Percentiles rank a stretch among this genome's conserved stretches.
phyloP scores from a whole-genome alignment of 441 rosid genomes.

The Populus hybrid region DNA sequence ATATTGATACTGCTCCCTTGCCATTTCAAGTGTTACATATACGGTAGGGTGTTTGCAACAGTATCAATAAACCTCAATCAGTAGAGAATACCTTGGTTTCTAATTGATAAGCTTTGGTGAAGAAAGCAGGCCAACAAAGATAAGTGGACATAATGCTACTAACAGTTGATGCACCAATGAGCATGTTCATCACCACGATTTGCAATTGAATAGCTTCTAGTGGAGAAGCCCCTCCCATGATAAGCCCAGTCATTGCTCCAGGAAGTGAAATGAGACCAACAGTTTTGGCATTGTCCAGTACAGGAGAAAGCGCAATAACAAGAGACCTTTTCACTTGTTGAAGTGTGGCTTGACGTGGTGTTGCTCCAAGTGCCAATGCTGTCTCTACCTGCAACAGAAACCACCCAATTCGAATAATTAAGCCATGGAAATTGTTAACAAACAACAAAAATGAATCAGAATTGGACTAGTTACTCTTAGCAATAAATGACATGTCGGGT shows the following conservation, averaged over 20 bases:
- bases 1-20: background rate
- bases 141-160: conserved; percentile 78
- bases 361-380: conserved; percentile 86
- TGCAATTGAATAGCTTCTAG: conserved; percentile 86
- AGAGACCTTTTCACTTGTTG: conserved; percentile 74
- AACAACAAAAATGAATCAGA: background rate
- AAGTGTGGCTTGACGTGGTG: conserved; percentile 70
- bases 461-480: background rate
- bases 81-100: conserved; percentile 53
- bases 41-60: background rate
- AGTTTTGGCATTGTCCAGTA: conserved; percentile 83
- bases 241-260: conserved; percentile 94
- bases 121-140: conserved; percentile 83
- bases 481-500: background rate
- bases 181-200: conserved; percentile 90
- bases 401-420: background rate
- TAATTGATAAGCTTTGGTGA: conserved; percentile 76
- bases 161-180: conserved; percentile 75
- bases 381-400: conserved; percentile 64
- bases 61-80: conserved; percentile 8
- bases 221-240: conserved; percentile 97
- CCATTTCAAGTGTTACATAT: background rate
- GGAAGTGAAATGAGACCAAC: conserved; percentile 91
- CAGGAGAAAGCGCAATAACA: conserved; percentile 78
- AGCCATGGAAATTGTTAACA: background rate